Base-by-base conservation (phyloP, 1,139 yeast genomes). In the Debaryomyces udenii region DNA sequence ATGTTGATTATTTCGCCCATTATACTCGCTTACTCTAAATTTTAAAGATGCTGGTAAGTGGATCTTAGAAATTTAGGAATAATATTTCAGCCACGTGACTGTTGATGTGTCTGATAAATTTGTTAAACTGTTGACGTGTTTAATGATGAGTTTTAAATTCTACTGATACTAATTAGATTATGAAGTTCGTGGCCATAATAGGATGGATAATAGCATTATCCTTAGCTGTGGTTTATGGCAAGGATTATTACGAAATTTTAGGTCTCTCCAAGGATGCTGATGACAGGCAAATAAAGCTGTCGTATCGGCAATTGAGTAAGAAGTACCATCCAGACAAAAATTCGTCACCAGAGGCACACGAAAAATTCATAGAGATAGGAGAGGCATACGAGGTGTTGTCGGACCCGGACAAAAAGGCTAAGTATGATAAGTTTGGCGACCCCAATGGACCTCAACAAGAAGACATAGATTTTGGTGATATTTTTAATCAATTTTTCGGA, bases 241-340 rank as follows among this genome's bases (percentile, higher is more conserved):
- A 53, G 42, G 64, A 60, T 37, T 62, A 43, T 45, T 76, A 76
- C 50, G 57, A 68, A 48, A 60, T 70, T 62, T 70, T 91, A n/a
- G 97, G 95, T 1, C 73, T 91, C 6, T 57, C 71, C 11, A 80
- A 74, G 51, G 72, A 75, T 50, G 96, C 96, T 0, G 75, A 75
- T 40, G 96, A 87, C 18, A 83, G 79, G 52, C 91, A 91, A 44
- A 87, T 93, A 67, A 89, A 88, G 59, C 80, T 82, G 46, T 96
- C 98, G 0, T 93, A 91, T 62, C 69, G 96, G 51, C 80, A 80
- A 46, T 70, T 93, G 49, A 84, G 94, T 51, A 86, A 90, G 61
- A 88, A 87, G 57, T 90, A 80, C 62, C 99, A 93, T 59, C 99
- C 99, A 1, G 99, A 93, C 62, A 93, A 94, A 68, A 93, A 93